Evolutionary conservation across 805 yeast species (phyloP).

Genomic region (Candida adriatica): DNA sequence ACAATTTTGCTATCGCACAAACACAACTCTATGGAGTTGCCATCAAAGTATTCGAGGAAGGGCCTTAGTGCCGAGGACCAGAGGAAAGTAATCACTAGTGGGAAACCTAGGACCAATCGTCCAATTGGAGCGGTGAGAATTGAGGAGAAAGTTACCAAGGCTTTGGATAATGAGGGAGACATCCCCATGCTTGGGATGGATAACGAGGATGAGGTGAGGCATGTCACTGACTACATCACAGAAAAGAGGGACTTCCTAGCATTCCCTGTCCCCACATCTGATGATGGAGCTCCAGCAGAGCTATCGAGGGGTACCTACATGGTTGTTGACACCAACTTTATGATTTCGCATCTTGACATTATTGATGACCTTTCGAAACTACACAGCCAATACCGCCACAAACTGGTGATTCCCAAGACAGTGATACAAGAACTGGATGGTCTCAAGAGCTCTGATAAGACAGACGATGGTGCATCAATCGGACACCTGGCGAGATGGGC

Average conservation of each 20-base stretch:
- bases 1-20: too few species aligned
- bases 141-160: slow-evolving; percentile 20
- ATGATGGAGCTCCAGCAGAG: slow-evolving; percentile 6
- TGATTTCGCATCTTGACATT: slow-evolving; percentile 58
- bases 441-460: slow-evolving; percentile 36
- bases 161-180: slow-evolving; percentile 28
- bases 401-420: slow-evolving; percentile 60
- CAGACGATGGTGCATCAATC: slow-evolving; percentile 30
- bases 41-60: slow-evolving; percentile 19
- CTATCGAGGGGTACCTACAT: slow-evolving; percentile 32
- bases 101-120: slow-evolving; percentile 11
- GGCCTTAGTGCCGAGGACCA: slow-evolving; percentile 18
- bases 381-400: slow-evolving; percentile 35
- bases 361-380: slow-evolving; percentile 44
- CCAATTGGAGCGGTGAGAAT: slow-evolving; percentile 22
- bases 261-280: slow-evolving; percentile 3
- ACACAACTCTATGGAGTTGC: too few species aligned
- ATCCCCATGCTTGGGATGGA: slow-evolving; percentile 44
- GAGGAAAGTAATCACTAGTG: slow-evolving; percentile 13
- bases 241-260: slow-evolving; percentile 15
- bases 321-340: slow-evolving; percentile 79
- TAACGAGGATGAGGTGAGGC: slow-evolving; percentile 35
- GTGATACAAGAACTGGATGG: slow-evolving; percentile 82
- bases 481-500: slow-evolving; percentile 63
- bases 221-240: slow-evolving; percentile 36